These are phyloP conservation scores for Lasiosphaeriaceae sp. DNA, from an alignment of 495 filamentous ascomycete genomes.

Conservation along the genomic window DNA sequence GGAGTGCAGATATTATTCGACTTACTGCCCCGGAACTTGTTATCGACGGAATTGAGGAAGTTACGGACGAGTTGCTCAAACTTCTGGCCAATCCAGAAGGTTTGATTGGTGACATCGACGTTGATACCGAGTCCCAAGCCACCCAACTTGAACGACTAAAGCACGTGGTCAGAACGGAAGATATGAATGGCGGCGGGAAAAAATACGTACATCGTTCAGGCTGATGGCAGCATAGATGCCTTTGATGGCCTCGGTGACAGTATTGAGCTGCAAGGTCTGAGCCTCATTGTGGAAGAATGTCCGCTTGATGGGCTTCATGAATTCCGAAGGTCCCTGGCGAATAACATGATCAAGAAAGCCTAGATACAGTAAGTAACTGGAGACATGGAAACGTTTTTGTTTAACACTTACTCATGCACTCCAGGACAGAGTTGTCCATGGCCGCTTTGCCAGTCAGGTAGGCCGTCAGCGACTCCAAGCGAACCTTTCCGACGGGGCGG, in stretches of 20 bases:
- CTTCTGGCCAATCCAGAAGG: constrained; percentile 59
- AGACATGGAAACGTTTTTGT: neutral
- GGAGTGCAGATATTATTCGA: too few species aligned
- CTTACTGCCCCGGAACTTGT: constrained; percentile 12
- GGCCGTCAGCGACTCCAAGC: constrained; percentile 55
- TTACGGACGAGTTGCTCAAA: constrained; percentile 27
- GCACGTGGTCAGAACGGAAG: neutral
- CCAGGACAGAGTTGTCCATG: constrained; percentile 63
- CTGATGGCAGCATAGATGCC: constrained; percentile 81
- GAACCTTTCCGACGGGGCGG: constrained; percentile 54
- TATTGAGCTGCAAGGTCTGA: constrained; percentile 19
- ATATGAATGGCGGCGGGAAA: neutral
- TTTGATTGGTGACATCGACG: constrained; percentile 74
- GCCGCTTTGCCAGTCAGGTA: constrained; percentile 59
- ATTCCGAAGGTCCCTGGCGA: constrained; percentile 69
- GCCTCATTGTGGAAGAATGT: constrained; percentile 53
- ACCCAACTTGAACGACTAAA: constrained; percentile 37
- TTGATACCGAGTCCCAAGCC: constrained; percentile 66
- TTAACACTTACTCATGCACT: constrained; percentile 61
- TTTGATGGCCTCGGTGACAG: constrained; percentile 68
- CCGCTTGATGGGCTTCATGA: too few species aligned
- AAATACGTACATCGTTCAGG: constrained; percentile 38
- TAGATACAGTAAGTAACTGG: constrained; percentile 4
- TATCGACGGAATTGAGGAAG: constrained; percentile 13
- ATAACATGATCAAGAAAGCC: constrained; percentile 82